Percentiles rank a stretch among this genome's conserved stretches.
These are phyloP conservation scores for Ambrosiella beaveri DNA, from an alignment of 2,329 filamentous ascomycete genomes.

Conservation along the genomic window DNA sequence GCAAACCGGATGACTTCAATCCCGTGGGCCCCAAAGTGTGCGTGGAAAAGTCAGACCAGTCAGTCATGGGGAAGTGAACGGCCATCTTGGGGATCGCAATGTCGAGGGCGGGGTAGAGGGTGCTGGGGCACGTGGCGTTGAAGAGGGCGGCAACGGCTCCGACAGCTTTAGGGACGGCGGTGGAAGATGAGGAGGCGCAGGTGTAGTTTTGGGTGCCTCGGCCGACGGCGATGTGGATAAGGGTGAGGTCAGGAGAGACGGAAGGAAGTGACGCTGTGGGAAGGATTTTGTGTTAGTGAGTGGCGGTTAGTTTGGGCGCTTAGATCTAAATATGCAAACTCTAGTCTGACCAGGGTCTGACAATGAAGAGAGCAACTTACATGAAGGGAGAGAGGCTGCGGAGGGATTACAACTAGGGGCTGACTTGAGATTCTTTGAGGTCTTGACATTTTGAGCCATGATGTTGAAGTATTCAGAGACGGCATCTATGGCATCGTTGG, in stretches of 20 bases:
- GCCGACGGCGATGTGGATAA: constrained; percentile 70
- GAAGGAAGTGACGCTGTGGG: constrained; percentile 34
- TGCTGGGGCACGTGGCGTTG: constrained; percentile 68
- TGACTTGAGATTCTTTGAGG: constrained; percentile 24
- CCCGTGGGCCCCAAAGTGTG: constrained; percentile 36
- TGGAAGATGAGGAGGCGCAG: constrained; percentile 45
- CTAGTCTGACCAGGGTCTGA: neutral
- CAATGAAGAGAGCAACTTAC: constrained; percentile 21
- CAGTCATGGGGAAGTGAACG: constrained; percentile 35
- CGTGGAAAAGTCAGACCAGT: constrained; percentile 8
- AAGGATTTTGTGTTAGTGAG: neutral
- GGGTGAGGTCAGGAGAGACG: constrained; percentile 39
- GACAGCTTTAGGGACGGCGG: constrained; percentile 41
- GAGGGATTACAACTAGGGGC: constrained; percentile 37
- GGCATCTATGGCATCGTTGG: constrained; percentile 25
- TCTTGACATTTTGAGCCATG: constrained; percentile 36
- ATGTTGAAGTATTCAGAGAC: constrained; percentile 45
- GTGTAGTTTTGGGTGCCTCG: constrained; percentile 91
- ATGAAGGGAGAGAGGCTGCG: constrained; percentile 31
- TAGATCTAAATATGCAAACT: constrained; percentile 9
- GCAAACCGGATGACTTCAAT: constrained; percentile 52
- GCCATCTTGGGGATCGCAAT: constrained; percentile 47
- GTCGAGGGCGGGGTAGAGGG: constrained; percentile 50
- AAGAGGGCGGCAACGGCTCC: constrained; percentile 75
- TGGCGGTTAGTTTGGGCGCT: neutral